These are phyloP conservation scores for Physcomitrium patens DNA, from an alignment of 225 moss, liverwort and hornwort species.

Conservation along the genomic window DNA sequence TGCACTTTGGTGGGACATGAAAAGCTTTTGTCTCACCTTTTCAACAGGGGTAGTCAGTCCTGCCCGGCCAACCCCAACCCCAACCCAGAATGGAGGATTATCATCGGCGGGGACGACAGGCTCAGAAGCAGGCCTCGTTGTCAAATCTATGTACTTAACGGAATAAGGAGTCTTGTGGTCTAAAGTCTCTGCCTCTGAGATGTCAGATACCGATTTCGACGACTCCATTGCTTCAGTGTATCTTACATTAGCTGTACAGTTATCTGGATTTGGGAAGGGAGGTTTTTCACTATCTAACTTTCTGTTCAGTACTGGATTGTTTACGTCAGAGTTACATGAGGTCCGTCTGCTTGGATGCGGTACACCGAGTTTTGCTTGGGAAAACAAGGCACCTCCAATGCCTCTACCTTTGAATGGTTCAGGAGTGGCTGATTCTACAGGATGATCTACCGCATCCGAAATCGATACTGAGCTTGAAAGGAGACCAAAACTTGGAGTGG, in stretches of 20 bases:
- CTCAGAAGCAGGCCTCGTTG: conserved; percentile 27
- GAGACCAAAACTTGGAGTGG: conserved; percentile 38
- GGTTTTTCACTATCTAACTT: conserved; percentile 27
- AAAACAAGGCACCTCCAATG: conserved; percentile 20
- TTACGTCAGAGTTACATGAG: conserved; percentile 40
- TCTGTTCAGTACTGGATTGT: conserved; percentile 15
- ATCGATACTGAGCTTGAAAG: conserved; percentile 47
- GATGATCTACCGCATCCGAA: conserved; percentile 40
- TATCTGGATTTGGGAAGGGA: conserved; percentile 6
- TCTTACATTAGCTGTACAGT: conserved; percentile 32
- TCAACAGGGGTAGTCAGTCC: conserved; percentile 59
- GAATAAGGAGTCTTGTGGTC: conserved; percentile 35
- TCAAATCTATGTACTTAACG: conserved; percentile 38
- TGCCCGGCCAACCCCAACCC: conserved; percentile 35
- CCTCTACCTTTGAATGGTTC: background rate
- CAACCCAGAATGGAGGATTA: conserved; percentile 23
- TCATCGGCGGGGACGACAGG: conserved; percentile 15
- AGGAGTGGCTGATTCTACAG: conserved; percentile 34
- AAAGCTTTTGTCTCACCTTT: conserved; percentile 36
- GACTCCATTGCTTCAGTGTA: conserved; percentile 27
- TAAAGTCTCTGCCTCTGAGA: conserved; percentile 38
- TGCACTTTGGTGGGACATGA: conserved; percentile 19
- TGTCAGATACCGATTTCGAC: conserved; percentile 41
- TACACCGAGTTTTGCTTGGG: conserved; percentile 31
- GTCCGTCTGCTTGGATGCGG: conserved; percentile 41